phyloP scores from a whole-genome alignment of 495 filamentous ascomycete genomes.

The Lophium mytilinum region DNA sequence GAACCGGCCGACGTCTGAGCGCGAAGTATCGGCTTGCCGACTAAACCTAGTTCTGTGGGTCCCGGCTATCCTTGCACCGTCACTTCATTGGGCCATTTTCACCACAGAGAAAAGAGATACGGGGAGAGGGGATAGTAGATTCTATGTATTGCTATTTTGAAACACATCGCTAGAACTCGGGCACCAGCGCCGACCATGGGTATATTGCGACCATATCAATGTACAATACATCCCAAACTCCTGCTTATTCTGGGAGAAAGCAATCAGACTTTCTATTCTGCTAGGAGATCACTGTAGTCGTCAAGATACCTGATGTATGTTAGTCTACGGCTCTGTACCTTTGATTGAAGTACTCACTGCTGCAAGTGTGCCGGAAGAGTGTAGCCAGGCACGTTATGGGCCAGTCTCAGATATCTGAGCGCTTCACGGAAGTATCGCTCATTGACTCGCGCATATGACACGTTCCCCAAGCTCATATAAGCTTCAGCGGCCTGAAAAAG shows the following conservation, averaged over 20 bases:
- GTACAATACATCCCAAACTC: no score
- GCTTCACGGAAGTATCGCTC: constrained; percentile 41
- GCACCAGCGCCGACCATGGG: no score
- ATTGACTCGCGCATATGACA: constrained; percentile 37
- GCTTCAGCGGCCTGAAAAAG: constrained; percentile 41
- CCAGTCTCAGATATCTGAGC: constrained; percentile 39
- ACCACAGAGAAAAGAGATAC: no score
- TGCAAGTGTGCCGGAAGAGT: constrained; percentile 38
- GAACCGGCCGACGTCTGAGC: no score
- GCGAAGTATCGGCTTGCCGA: no score
- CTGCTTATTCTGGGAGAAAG: not conserved
- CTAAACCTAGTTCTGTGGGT: no score
- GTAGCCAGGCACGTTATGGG: constrained; percentile 35
- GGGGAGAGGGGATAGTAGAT: no score
- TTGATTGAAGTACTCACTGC: constrained; percentile 28
- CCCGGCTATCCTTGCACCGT: no score
- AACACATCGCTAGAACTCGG: no score
- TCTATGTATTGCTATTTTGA: no score
- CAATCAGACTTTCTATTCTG: not conserved
- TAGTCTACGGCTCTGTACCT: not conserved
- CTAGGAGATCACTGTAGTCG: constrained; percentile 31
- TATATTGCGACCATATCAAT: no score
- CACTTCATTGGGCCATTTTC: no score
- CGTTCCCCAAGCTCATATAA: constrained; percentile 47
- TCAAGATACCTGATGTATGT: constrained; percentile 33